phyloP scores from a whole-genome alignment of 495 filamentous ascomycete genomes.

The Penicillium simplicissimum region DNA sequence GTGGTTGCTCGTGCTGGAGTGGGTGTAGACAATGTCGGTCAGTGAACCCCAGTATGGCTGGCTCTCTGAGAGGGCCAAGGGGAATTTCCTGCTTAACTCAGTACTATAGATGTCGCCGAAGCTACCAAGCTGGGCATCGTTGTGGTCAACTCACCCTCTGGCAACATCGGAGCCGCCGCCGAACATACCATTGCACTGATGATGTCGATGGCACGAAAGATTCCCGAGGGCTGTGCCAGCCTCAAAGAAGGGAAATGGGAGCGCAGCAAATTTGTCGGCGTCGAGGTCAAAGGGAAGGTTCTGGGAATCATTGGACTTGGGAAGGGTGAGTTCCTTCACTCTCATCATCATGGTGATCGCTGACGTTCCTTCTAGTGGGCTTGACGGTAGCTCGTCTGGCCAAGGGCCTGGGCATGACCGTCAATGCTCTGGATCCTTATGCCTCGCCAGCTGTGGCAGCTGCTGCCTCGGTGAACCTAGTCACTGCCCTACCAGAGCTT shows the following conservation, averaged over 20 bases:
- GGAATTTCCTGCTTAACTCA: not conserved
- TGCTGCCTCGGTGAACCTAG: slow-evolving; percentile 56
- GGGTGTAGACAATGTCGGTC: slow-evolving; percentile 70
- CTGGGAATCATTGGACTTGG: slow-evolving; percentile 69
- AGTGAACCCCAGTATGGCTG: not conserved
- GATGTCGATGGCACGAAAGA: slow-evolving; percentile 64
- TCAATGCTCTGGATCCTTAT: slow-evolving; percentile 68
- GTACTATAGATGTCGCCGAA: slow-evolving; percentile 53
- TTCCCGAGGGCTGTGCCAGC: slow-evolving; percentile 58
- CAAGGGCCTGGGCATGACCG: slow-evolving; percentile 66
- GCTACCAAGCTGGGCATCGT: slow-evolving; percentile 67
- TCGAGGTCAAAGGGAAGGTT: slow-evolving; percentile 70
- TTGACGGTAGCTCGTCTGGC: slow-evolving; percentile 69
- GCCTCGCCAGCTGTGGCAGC: slow-evolving; percentile 60
- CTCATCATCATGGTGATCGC: not conserved
- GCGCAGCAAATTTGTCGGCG: slow-evolving; percentile 63
- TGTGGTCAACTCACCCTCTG: slow-evolving; percentile 68
- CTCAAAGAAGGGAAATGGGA: slow-evolving; percentile 68
- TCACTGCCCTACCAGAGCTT: slow-evolving; percentile 53
- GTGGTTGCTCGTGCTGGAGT: slow-evolving; percentile 76
- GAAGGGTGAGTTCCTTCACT: slow-evolving; percentile 47
- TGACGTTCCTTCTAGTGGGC: slow-evolving; percentile 49
- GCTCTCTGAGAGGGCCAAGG: not conserved
- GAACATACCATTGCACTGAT: slow-evolving; percentile 69
- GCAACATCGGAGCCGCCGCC: slow-evolving; percentile 71